These are phyloP conservation scores for Starmerella sirachaensis DNA, from an alignment of 805 yeast species.

Conservation along the genomic window DNA sequence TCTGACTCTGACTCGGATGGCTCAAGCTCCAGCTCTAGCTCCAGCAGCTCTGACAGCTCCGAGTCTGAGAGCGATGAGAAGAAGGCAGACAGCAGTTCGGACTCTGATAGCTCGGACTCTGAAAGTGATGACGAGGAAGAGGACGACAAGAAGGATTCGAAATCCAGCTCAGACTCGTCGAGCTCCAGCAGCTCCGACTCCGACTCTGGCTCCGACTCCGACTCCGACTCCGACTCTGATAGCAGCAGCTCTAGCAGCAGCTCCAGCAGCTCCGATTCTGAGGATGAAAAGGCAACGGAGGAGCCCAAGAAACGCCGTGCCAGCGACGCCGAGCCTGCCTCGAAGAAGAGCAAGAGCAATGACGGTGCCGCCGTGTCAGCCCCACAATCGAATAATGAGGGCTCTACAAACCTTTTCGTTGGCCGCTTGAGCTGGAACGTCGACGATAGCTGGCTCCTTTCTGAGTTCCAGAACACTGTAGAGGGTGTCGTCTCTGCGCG, in stretches of 20 bases:
- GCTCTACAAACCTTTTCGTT: slow-evolving; percentile 83
- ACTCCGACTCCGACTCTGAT: slow-evolving; percentile 22
- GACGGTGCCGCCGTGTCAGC: slow-evolving; percentile 24
- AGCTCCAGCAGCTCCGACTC: slow-evolving; percentile 17
- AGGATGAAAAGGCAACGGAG: slow-evolving; percentile 25
- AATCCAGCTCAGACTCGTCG: slow-evolving; percentile 20
- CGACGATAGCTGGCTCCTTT: slow-evolving; percentile 86
- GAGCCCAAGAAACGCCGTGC: slow-evolving; percentile 15
- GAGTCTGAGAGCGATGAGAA: slow-evolving; percentile 8
- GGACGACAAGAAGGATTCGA: slow-evolving; percentile 27
- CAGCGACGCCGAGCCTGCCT: slow-evolving; percentile 29
- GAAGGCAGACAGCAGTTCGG: slow-evolving; percentile 11
- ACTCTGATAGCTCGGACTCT: slow-evolving; percentile 18
- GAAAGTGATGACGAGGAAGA: slow-evolving; percentile 20
- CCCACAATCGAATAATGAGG: slow-evolving; percentile 32
- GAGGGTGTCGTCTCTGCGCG: slow-evolving; percentile 85
- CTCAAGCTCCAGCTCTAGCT: slow-evolving; percentile 25
- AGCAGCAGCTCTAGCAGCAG: slow-evolving; percentile 23
- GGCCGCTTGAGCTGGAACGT: slow-evolving; percentile 96
- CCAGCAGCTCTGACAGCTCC: slow-evolving; percentile 10
- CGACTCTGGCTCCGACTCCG: slow-evolving; percentile 6
- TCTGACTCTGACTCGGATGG: slow-evolving; percentile 17
- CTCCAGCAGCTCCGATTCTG: slow-evolving; percentile 19
- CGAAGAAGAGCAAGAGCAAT: slow-evolving; percentile 33
- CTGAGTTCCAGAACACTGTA: slow-evolving; percentile 59